phyloP scores from a whole-genome alignment of 2,329 filamentous ascomycete species.

The Claviceps humidiphila region DNA sequence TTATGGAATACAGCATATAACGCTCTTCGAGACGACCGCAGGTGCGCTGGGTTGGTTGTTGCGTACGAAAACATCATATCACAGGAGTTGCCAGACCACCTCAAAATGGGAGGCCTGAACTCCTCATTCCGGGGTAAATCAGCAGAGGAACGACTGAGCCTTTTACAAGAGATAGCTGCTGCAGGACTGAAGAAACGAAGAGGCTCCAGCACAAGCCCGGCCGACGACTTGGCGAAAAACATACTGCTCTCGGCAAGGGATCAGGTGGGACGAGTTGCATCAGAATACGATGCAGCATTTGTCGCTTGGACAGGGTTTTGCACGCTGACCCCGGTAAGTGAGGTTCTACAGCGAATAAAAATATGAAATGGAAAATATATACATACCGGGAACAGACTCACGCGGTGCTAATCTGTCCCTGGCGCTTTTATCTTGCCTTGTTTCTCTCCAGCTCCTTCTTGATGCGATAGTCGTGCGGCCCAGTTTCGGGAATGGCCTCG shows the following conservation, averaged over 20 bases:
- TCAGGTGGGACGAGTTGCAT: slow-evolving; percentile 14
- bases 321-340: slow-evolving; percentile 22
- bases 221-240: slow-evolving; percentile 15
- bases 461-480: slow-evolving; percentile 21
- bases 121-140: slow-evolving; percentile 11
- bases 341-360: background rate
- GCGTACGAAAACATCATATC: slow-evolving; percentile 24
- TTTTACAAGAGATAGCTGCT: slow-evolving; percentile 17
- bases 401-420: background rate
- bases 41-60: slow-evolving; percentile 18
- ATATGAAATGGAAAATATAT: background rate
- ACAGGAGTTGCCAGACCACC: slow-evolving; percentile 19
- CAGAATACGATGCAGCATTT: slow-evolving; percentile 16
- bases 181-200: slow-evolving; percentile 18
- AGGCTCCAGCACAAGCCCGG: slow-evolving; percentile 15
- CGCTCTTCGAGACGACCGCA: slow-evolving; percentile 16
- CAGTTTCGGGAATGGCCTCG: slow-evolving; percentile 16
- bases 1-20: slow-evolving; percentile 25
- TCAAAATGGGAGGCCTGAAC: slow-evolving; percentile 18
- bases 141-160: slow-evolving; percentile 15
- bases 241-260: slow-evolving; percentile 16
- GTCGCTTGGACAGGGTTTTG: slow-evolving; percentile 24
- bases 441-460: slow-evolving; percentile 17
- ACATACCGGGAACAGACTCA: background rate
- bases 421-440: background rate